Evolutionary conservation across 1,284 basidiomycete genomes (phyloP), one percentile per base, ranked within the genome.

Genomic region (Stygiomarasmius scandens): DNA sequence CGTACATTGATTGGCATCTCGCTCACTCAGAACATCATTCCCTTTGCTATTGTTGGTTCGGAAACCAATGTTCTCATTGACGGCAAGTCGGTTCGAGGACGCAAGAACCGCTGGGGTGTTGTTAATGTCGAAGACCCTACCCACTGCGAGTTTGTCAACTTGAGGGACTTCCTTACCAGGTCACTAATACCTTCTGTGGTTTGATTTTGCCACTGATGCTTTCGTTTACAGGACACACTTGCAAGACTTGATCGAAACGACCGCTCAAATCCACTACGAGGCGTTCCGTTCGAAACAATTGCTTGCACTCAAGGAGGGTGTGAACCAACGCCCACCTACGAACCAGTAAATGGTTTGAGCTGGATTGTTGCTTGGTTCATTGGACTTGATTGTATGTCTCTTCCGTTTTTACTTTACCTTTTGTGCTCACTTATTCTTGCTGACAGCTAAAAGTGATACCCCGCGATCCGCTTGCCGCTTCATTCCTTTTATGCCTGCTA

Each of bases 251-350:
- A 98, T 99, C 73, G 96, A 99, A 82, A 98, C 96, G 55, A 99
- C 96, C 2, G 93, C 96, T 8, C 93, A 96, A 76, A 97, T 97
- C 72, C 97, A 99, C 77, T 99, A 99, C 77, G 97, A 99, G 82
- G 95, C 96, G 8, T 99, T 99, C 92, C 89, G 96, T 64, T 96
- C 93, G 67, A 98, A 98, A 81, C 97, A 99, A 79, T 75, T 96
- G 63, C 80, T 96, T 52, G 95, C 95, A 23, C 83, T 96, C 68
- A 96, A 96, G 82, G 94, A 96, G 75, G 84, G 85, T 19, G 85
- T 86, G 51, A 84, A 83, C 69, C 80, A 81, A 68, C 80, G 80
- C 60, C 84, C 83, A 1, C 63, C 71, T 47, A 62, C 67, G 20
- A 23, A 34, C 12, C 62, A 58, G 43, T 61, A 62, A 45, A 55